These are phyloP conservation scores for Rhododendron vialii DNA, from an alignment of 148 eudicot species.

Conservation along the genomic window DNA sequence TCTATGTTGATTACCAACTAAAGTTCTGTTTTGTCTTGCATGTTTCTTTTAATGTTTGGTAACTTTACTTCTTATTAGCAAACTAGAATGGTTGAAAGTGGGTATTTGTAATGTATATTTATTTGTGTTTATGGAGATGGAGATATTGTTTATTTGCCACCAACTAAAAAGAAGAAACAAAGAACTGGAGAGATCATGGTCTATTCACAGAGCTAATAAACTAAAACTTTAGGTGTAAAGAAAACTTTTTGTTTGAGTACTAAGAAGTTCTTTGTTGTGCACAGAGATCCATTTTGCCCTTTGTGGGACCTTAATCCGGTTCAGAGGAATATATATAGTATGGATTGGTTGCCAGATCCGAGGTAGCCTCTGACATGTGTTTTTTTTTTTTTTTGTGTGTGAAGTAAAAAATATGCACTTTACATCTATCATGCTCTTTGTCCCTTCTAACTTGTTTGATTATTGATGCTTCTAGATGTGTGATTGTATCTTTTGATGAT, in stretches of 20 bases:
- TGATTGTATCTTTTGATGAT: conserved; percentile 63
- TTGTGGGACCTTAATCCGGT: conserved; percentile 63
- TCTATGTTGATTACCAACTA: background rate
- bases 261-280: conserved; percentile 10
- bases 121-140: background rate
- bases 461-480: conserved; percentile 44
- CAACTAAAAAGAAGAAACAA: background rate
- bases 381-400: background rate
- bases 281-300: conserved; percentile 88
- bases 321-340: conserved; percentile 48
- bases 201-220: background rate
- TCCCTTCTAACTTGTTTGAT: conserved; percentile 15
- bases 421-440: background rate
- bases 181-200: background rate
- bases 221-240: background rate
- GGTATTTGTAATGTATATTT: background rate
- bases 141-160: background rate
- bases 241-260: background rate
- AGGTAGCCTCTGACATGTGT: conserved; percentile 37
- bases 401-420: background rate
- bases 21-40: background rate
- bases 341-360: conserved; percentile 93
- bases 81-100: background rate
- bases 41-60: background rate
- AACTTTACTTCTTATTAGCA: background rate